These are phyloP conservation scores for Trebouxia sp. DNA, from an alignment of 139 green algal genomes.

Conservation along the genomic window DNA sequence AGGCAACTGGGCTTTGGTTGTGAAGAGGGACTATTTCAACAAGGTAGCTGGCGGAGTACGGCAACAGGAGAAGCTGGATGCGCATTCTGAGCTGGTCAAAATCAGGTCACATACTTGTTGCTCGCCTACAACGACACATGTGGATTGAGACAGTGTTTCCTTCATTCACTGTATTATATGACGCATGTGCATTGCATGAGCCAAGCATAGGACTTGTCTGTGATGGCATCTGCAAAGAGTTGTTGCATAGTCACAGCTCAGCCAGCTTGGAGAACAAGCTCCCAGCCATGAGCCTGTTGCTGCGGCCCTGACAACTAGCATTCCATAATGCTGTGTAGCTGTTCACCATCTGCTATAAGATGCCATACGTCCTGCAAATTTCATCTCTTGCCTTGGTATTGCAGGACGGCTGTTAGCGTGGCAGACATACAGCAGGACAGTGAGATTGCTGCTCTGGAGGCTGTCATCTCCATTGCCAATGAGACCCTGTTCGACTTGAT, in stretches of 20 bases:
- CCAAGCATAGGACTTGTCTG: too few species aligned
- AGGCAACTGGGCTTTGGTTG: slow-evolving; percentile 64
- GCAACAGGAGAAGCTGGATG: slow-evolving; percentile 24
- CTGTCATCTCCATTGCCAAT: not conserved
- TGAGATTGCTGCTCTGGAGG: not conserved
- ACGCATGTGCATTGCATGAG: slow-evolving; percentile 12
- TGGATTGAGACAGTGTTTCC: too few species aligned
- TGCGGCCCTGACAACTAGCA: too few species aligned
- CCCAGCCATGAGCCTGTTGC: too few species aligned
- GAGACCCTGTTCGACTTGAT: not conserved
- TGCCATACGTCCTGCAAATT: too few species aligned
- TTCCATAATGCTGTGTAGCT: too few species aligned
- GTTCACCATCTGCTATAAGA: too few species aligned
- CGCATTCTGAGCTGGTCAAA: slow-evolving; percentile 26
- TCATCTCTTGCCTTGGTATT: not conserved
- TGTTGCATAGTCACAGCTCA: too few species aligned
- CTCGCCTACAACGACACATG: too few species aligned
- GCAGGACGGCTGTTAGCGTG: slow-evolving; percentile 1
- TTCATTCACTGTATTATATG: too few species aligned
- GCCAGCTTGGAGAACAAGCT: too few species aligned
- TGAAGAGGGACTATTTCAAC: slow-evolving; percentile 80
- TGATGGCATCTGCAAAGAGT: too few species aligned
- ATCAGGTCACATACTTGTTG: not conserved
- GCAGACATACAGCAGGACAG: not conserved
- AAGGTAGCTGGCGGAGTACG: slow-evolving; percentile 75